A percentile compares a stretch with the other conserved stretches of the same genome.
Conservation (phyloP, 1,284 basidiomycete species). For the Malassezia furfur region DNA sequence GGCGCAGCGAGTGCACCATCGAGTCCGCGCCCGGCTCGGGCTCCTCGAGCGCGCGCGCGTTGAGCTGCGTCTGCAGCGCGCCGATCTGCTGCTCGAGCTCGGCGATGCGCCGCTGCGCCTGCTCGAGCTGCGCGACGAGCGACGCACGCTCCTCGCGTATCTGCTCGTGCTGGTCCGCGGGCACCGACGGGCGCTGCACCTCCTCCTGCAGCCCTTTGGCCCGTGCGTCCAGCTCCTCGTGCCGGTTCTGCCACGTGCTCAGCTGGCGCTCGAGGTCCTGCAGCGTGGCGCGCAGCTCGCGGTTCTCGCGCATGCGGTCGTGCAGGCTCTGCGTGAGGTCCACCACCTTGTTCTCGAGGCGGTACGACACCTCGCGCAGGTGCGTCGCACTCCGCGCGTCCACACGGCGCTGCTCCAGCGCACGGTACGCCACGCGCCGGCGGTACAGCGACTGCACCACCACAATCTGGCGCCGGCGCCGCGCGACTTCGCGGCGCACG, state of each 20-base stretch:
- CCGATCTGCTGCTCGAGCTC: conserved; percentile 79
- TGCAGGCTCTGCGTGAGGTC: conserved; percentile 95
- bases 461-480: conserved; percentile 54
- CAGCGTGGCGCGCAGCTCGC: conserved; percentile 65
- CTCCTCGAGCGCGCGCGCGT: conserved; percentile 54
- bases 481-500: conserved; percentile 52
- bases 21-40: conserved; percentile 36
- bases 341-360: conserved; percentile 97
- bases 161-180: conserved; percentile 66
- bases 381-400: conserved; percentile 95
- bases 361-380: conserved; percentile 98
- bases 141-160: conserved; percentile 67
- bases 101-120: conserved; percentile 62
- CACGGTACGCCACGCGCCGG: conserved; percentile 73
- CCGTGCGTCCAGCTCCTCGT: conserved; percentile 76
- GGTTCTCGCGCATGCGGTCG: conserved; percentile 82
- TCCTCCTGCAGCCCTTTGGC: conserved; percentile 67
- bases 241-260: conserved; percentile 69
- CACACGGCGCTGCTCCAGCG: conserved; percentile 69
- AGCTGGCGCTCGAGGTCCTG: conserved; percentile 73
- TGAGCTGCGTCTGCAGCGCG: conserved; percentile 60
- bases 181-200: conserved; percentile 64
- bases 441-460: conserved; percentile 86
- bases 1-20: conserved; percentile 66
- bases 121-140: conserved; percentile 71